Conservation (phyloP, 2,329 filamentous ascomycete genomes). For the Arthrobotrys musiformis region DNA sequence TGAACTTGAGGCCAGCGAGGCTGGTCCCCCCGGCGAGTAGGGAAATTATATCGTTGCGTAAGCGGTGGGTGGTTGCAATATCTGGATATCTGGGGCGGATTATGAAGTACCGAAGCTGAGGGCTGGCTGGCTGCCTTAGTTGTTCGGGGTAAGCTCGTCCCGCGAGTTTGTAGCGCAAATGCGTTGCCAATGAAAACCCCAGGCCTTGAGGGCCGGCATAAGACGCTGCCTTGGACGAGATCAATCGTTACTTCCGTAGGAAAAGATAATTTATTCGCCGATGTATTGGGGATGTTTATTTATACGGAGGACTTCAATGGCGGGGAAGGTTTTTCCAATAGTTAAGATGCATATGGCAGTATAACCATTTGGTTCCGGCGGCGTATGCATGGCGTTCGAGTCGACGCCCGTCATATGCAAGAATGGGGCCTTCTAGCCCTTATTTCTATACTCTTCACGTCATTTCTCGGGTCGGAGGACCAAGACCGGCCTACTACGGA, state of each 20-base stretch:
- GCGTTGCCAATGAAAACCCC: conserved; percentile 6
- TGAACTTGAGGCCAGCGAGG: conserved; percentile 8
- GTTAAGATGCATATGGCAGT: neutral
- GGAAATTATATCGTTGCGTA: conserved; percentile 13
- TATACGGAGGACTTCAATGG: neutral
- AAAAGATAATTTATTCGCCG: neutral
- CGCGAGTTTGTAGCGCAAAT: neutral
- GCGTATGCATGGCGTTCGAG: neutral
- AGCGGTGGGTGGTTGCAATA: neutral
- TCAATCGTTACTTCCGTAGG: neutral
- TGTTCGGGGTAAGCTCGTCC: conserved; percentile 14
- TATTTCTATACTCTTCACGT: neutral
- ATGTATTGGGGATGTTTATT: neutral
- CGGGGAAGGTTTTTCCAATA: neutral
- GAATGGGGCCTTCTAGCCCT: neutral
- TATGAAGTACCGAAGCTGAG: conserved; percentile 14
- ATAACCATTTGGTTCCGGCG: neutral
- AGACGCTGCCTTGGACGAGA: neutral
- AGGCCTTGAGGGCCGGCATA: neutral
- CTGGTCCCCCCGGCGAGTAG: neutral
- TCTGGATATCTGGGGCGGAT: neutral
- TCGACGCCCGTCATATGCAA: conserved; percentile 9
- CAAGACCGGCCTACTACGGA: neutral
- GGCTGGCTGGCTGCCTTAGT: neutral
- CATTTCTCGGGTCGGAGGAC: neutral